These are phyloP conservation scores for Knoxdaviesia proteae DNA, from an alignment of 2,329 filamentous ascomycete genomes.

Conservation along the genomic window DNA sequence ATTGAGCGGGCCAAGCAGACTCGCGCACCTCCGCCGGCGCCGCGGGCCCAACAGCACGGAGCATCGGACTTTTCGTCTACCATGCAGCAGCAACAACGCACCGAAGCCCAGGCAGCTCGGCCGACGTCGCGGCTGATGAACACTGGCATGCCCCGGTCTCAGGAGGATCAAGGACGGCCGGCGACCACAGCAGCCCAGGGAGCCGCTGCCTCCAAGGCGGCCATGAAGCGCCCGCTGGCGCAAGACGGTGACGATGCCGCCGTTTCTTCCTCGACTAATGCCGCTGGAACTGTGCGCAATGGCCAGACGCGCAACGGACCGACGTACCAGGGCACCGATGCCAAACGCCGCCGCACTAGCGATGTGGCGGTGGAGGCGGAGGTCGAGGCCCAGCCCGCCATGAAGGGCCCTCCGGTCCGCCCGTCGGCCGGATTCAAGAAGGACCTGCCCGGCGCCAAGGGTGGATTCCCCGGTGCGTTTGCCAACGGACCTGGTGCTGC, in stretches of 20 bases:
- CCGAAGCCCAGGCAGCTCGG: conserved; percentile 16
- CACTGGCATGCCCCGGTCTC: conserved; percentile 18
- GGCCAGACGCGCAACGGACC: conserved; percentile 28
- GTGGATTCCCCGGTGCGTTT: neutral
- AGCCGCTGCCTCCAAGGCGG: conserved; percentile 9
- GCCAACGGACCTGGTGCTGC: conserved; percentile 30
- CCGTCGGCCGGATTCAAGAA: conserved; percentile 53
- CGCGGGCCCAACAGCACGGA: conserved; percentile 30
- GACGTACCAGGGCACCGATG: conserved; percentile 43
- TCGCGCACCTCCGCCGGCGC: conserved; percentile 37
- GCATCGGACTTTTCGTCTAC: conserved; percentile 22
- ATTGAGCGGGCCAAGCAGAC: conserved; percentile 47
- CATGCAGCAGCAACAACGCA: conserved; percentile 12
- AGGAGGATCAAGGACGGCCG: conserved; percentile 50
- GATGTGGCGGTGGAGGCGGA: conserved; percentile 46
- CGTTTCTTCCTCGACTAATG: too few species aligned
- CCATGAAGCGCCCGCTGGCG: conserved; percentile 49
- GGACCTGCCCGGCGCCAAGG: conserved; percentile 15
- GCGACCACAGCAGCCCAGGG: conserved; percentile 45
- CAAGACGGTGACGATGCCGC: conserved; percentile 35
- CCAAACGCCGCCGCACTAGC: conserved; percentile 61
- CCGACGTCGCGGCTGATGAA: conserved; percentile 35
- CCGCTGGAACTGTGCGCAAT: conserved; percentile 18
- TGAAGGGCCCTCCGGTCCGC: conserved; percentile 70
- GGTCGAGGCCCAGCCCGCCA: conserved; percentile 31